A percentile compares a stretch with the other conserved stretches of the same genome.
phyloP scores from a whole-genome alignment of 805 yeast species.

The Wickerhamomyces sydowiorum region DNA sequence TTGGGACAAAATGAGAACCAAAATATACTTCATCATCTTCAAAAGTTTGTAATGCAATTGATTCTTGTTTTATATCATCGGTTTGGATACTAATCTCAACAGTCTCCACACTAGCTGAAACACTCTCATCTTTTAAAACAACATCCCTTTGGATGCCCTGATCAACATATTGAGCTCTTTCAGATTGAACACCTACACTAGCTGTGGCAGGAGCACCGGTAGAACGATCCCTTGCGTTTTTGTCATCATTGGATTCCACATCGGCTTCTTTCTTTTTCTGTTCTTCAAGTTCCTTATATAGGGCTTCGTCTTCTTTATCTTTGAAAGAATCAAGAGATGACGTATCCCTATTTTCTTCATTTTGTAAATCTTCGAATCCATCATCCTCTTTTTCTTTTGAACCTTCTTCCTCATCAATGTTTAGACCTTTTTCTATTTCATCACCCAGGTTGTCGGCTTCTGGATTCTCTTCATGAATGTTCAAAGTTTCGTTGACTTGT shows the following conservation, averaged over 20 bases:
- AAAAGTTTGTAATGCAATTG: conserved; percentile 18
- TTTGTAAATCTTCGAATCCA: conserved; percentile 1
- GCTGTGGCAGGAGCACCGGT: background rate
- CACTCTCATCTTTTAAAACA: background rate
- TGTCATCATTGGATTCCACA: too few species aligned
- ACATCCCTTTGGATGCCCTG: background rate
- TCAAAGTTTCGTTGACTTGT: background rate
- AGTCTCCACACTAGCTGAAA: conserved; percentile 1
- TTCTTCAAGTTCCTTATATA: background rate
- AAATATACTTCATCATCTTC: conserved; percentile 28
- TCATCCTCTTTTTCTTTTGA: conserved; percentile 9
- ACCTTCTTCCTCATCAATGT: conserved; percentile 2
- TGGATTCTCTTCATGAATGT: background rate
- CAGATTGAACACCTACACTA: background rate
- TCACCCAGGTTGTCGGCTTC: background rate
- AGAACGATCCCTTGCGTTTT: background rate
- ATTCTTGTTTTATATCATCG: conserved; percentile 3
- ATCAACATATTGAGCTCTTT: too few species aligned
- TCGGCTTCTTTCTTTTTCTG: background rate
- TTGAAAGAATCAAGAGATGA: background rate
- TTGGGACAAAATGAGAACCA: conserved; percentile 19
- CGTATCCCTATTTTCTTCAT: conserved; percentile 7
- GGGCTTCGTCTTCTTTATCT: background rate
- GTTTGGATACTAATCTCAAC: conserved; percentile 10
- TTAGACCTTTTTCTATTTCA: conserved; percentile 2